Evolutionary conservation across 148 eudicot species (phyloP).

Genomic region (Vaccinium myrtillus): DNA sequence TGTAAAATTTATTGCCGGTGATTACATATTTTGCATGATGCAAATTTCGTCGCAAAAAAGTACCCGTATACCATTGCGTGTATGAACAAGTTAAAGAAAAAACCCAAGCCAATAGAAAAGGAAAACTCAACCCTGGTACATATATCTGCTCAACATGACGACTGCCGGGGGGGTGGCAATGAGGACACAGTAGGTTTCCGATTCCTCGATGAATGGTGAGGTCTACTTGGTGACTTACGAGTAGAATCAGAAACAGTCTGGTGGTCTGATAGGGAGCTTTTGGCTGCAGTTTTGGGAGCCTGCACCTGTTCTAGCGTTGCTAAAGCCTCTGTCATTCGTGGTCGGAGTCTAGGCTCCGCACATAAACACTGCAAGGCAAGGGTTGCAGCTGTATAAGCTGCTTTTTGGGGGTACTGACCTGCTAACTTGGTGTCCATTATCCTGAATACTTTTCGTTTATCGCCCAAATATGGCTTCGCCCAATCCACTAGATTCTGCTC

Average conservation of each 20-base stretch:
- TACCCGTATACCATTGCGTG: background rate
- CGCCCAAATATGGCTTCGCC: slow-evolving; percentile 63
- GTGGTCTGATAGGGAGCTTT: slow-evolving; percentile 25
- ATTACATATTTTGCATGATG: background rate
- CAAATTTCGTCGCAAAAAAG: background rate
- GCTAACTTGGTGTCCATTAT: slow-evolving; percentile 70
- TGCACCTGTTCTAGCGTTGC: slow-evolving; percentile 69
- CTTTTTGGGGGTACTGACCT: slow-evolving; percentile 74
- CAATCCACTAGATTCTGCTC: slow-evolving; percentile 70
- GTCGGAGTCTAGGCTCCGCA: slow-evolving; percentile 55
- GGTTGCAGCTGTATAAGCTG: slow-evolving; percentile 52
- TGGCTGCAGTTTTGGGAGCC: slow-evolving; percentile 40
- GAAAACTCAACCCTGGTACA: background rate
- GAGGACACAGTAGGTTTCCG: slow-evolving; percentile 58
- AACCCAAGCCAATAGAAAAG: background rate
- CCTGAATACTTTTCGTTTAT: slow-evolving; percentile 55
- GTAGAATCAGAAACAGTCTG: slow-evolving; percentile 32
- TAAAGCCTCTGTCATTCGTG: slow-evolving; percentile 66
- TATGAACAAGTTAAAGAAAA: background rate
- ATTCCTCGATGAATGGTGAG: slow-evolving; percentile 40
- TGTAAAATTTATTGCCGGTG: background rate
- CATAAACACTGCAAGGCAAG: slow-evolving; percentile 58
- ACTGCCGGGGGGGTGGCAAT: slow-evolving; percentile 40
- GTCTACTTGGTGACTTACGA: slow-evolving; percentile 35
- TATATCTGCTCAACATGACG: slow-evolving; percentile 33